A percentile compares a stretch with the other conserved stretches of the same genome.
Conservation (phyloP, 257 asterid species). For the Gentiana macrophylla region DNA sequence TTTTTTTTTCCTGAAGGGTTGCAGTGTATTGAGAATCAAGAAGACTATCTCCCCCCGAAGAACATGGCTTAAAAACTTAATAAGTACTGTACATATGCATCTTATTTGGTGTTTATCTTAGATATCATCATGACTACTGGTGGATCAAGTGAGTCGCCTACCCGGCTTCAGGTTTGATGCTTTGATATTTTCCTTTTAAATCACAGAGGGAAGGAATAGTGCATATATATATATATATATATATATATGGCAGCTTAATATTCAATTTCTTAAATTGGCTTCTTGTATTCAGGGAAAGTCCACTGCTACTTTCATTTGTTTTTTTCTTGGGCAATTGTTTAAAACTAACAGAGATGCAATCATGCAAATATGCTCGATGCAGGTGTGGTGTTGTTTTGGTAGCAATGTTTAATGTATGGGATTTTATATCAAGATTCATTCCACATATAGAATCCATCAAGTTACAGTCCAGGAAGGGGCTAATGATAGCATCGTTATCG, state of each 20-base stretch:
- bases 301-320: too few species aligned
- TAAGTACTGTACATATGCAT: neutral
- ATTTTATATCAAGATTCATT: constrained; percentile 30
- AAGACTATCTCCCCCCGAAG: too few species aligned
- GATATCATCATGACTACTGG: constrained; percentile 7
- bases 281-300: too few species aligned
- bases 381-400: constrained; percentile 32
- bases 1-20: neutral
- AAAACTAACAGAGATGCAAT: too few species aligned
- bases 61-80: neutral
- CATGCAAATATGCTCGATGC: neutral
- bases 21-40: neutral
- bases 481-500: constrained; percentile 19
- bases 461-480: constrained; percentile 23
- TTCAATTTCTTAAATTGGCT: too few species aligned
- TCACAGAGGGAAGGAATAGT: too few species aligned
- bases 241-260: too few species aligned
- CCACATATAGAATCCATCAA: constrained; percentile 18
- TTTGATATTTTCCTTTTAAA: too few species aligned
- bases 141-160: constrained; percentile 4
- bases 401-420: constrained; percentile 26
- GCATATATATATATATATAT: too few species aligned
- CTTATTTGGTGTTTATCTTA: neutral
- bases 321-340: too few species aligned
- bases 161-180: constrained; percentile 13